Evolutionary conservation across 1,284 basidiomycete species (phyloP), one percentile per base, ranked within the genome.

Genomic region (Apiotrichum sp.): DNA sequence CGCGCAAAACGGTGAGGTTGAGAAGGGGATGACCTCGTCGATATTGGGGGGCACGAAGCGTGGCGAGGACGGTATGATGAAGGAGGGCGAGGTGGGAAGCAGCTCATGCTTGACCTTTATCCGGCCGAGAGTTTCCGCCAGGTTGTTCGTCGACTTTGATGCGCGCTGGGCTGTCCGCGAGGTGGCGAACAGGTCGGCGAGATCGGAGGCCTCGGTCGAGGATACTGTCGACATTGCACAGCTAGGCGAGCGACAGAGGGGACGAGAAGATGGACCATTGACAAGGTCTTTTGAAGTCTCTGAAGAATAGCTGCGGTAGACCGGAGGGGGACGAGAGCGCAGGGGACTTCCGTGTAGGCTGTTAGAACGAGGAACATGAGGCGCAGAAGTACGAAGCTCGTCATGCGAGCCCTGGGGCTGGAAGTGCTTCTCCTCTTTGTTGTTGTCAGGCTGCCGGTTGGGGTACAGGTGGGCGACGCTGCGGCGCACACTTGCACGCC

Each of bases 1-100:
- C 1, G 66, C 62, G 5, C 63, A 48, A 47, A 66, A 66, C 2
- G 65, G 65, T 5, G 51, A 56, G 4, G 52, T 39, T 1, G 61
- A 63, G 49, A 64, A 65, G 10, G 10, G 51, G 9, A 70, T 47
- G 0, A 68, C 61, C 40, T 68, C 63, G n/a, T 58, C 52, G 2
- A 66, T 57, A 42, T 56, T 58, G 10, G 66, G 63, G 62, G 41
- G 2, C 31, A 29, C 47, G 63, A 66, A 4, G 31, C 39, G 46
- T 32, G 43, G 16, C n/a, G 31, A 58, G n/a, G 6, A 14, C 8
- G 47, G 47, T 34, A 48, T 14, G 13, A 7, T 4, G 13, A 38
- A 29, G 4, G 46, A 13, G 7, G 35, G 35, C 16, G 16, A 14
- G 8, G 14, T 34, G 33, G 11, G 6, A 7, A 47, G 33, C 3